These are phyloP conservation scores for Cyberlindnera mississippiensis DNA, from an alignment of 805 yeast genomes.

Conservation along the genomic window DNA sequence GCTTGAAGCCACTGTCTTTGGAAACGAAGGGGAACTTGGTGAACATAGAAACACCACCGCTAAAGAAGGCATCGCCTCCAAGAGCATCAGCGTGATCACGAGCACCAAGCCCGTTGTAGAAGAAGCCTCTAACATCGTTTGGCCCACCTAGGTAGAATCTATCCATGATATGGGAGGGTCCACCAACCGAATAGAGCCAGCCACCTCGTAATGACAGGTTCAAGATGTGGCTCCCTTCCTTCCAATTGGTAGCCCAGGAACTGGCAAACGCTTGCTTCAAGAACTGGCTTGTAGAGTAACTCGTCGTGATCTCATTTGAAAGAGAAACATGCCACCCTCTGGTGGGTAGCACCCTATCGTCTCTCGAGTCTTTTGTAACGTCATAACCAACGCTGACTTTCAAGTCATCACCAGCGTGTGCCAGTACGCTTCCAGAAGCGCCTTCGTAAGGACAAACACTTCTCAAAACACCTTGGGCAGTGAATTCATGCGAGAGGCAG, in stretches of 20 bases:
- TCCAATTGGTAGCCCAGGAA: conserved; percentile 28
- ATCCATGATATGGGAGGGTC: conserved; percentile 58
- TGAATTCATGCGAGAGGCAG: conserved; percentile 46
- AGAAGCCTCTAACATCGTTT: conserved; percentile 66
- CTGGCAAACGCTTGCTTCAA: conserved; percentile 35
- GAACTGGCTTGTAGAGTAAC: conserved; percentile 28
- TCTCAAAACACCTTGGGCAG: conserved; percentile 41
- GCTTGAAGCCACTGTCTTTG: conserved; percentile 47
- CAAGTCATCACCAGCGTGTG: conserved; percentile 56
- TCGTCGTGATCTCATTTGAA: conserved; percentile 40
- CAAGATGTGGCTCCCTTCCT: conserved; percentile 40
- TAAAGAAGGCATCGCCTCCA: conserved; percentile 64
- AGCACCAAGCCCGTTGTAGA: conserved; percentile 63
- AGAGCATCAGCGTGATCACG: conserved; percentile 48
- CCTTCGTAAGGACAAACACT: conserved; percentile 27
- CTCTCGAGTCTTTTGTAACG: conserved; percentile 39
- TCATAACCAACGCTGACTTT: conserved; percentile 51
- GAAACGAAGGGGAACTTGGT: conserved; percentile 53
- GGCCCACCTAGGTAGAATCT: conserved; percentile 83
- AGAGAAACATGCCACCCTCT: conserved; percentile 38
- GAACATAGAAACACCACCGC: conserved; percentile 56
- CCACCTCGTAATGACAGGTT: conserved; percentile 53
- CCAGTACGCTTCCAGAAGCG: conserved; percentile 47
- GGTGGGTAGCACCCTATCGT: conserved; percentile 39
- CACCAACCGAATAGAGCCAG: conserved; percentile 40